phyloP scores from a whole-genome alignment of 495 filamentous ascomycete genomes.

The Podospora australis region DNA sequence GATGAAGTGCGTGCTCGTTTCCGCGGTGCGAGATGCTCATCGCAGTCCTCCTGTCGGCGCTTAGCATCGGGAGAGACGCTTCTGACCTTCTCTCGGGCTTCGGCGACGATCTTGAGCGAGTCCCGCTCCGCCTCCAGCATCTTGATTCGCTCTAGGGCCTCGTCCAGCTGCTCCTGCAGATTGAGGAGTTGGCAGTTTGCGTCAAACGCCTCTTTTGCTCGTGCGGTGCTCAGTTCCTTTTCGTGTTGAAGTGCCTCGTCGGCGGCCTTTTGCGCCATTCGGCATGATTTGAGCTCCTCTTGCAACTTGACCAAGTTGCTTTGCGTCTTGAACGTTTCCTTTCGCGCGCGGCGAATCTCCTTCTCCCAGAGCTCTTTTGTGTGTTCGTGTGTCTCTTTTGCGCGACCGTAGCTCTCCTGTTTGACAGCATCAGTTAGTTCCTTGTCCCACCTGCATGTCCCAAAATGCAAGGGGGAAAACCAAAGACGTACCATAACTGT shows the following conservation, averaged over 20 bases:
- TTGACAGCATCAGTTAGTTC: background rate
- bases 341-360: slow-evolving; percentile 71
- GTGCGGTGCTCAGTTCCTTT: slow-evolving; percentile 41
- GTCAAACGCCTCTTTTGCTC: slow-evolving; percentile 72
- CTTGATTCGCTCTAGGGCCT: slow-evolving; percentile 54
- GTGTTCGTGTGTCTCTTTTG: slow-evolving; percentile 69
- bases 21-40: slow-evolving; percentile 29
- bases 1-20: slow-evolving; percentile 31
- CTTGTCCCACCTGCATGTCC: too few relatives aligned
- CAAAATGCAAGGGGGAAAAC: too few relatives aligned
- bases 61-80: slow-evolving; percentile 59
- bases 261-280: slow-evolving; percentile 38
- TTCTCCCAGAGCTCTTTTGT: slow-evolving; percentile 75
- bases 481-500: slow-evolving; percentile 55
- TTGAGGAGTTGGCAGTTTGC: slow-evolving; percentile 66
- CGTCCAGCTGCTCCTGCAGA: slow-evolving; percentile 66
- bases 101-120: slow-evolving; percentile 52
- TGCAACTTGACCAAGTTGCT: slow-evolving; percentile 70
- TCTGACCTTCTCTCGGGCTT: slow-evolving; percentile 53
- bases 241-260: slow-evolving; percentile 51
- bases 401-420: slow-evolving; percentile 67
- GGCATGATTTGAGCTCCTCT: slow-evolving; percentile 69
- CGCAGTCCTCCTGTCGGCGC: slow-evolving; percentile 41
- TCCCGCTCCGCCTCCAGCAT: slow-evolving; percentile 66
- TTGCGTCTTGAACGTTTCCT: slow-evolving; percentile 78